Base-by-base conservation (phyloP, 106 monocot species). In the Acorus calamus region DNA sequence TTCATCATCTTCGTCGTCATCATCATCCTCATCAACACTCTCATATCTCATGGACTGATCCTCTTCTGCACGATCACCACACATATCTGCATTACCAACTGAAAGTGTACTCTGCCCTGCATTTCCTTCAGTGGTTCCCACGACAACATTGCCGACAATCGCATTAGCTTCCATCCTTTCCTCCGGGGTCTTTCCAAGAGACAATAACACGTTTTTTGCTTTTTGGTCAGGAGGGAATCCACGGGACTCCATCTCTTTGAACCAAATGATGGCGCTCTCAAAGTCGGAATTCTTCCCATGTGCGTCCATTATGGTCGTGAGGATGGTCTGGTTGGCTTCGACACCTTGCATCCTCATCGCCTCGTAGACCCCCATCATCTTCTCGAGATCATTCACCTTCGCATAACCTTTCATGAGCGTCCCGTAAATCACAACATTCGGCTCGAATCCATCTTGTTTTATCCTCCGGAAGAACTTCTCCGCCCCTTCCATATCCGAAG, bases 401-500 rank as follows among this genome's bases (percentile, higher is more conserved):
- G 91, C 82, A 69, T 98, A 98, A 6, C 96, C 96, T 78, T 98
- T 98, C 85, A 98, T 85, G 51, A 98, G 62, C 5, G 91, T 88
- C 3, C 96, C 96, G 55, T 98, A 98, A 48, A 83, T 82, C 2
- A 96, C 79, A 56, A 73, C 90, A 66, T 84, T 98, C 14, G 91
- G 96, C 59, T 77, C 76, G 10, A 98, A 63, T 5, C 96, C 91
- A 68, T 98, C 87, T 49, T 88, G 79, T 70, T 91, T 98, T 14
- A 98, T 14, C 45, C 83, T 75, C 46, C 69, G 83, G 64, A 98
- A 98, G 78, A 98, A 98, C 14, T 82, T 92, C 44, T 98, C 96
- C 4, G 96, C 96, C 50, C 84, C 85, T 6, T 78, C 83, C 87
- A 98, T 98, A 68, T 98, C 87, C 28, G 80, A 92, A 49, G 91